A percentile compares a stretch with the other conserved stretches of the same genome.
Evolutionary conservation across 2,329 filamentous ascomycete genomes (phyloP).

Genomic region (Epichloe sylvatica): DNA sequence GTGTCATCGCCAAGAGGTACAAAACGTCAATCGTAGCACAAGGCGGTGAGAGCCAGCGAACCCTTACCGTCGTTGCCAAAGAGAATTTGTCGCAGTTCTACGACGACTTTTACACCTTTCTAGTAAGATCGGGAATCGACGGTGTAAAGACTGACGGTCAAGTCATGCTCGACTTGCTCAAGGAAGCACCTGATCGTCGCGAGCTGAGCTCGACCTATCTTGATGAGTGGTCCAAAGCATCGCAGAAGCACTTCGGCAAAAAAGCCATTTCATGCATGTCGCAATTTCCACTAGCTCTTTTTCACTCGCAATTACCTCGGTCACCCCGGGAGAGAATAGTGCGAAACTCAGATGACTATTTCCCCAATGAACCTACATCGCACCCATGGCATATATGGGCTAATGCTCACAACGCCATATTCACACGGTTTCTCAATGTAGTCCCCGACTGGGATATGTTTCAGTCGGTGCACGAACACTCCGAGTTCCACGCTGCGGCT

Average conservation of each 20-base stretch:
- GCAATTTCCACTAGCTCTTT: conserved; percentile 71
- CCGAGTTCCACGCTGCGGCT: conserved; percentile 76
- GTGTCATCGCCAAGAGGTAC: conserved; percentile 63
- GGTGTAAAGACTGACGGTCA: conserved; percentile 89
- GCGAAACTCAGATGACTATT: conserved; percentile 86
- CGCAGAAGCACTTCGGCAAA: conserved; percentile 62
- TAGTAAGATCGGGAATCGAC: conserved; percentile 60
- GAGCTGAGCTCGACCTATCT: conserved; percentile 63
- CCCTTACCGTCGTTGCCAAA: conserved; percentile 54
- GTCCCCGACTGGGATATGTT: conserved; percentile 74
- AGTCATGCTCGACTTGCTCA: conserved; percentile 69
- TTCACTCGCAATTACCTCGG: conserved; percentile 67
- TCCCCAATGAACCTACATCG: conserved; percentile 63
- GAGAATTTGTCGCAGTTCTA: conserved; percentile 68
- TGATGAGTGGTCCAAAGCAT: conserved; percentile 71
- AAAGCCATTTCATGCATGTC: conserved; percentile 92
- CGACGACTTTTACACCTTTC: conserved; percentile 79
- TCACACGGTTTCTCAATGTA: conserved; percentile 74
- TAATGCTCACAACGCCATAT: conserved; percentile 77
- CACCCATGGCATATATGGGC: conserved; percentile 94
- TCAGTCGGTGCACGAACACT: conserved; percentile 52
- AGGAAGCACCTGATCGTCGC: conserved; percentile 53
- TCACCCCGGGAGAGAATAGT: conserved; percentile 60
- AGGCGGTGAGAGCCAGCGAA: conserved; percentile 34
- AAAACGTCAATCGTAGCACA: conserved; percentile 52